Evolutionary conservation across 306 rosid genomes (phyloP), one percentile per base, ranked within the genome.

Genomic region (Crataegus laevigata): DNA sequence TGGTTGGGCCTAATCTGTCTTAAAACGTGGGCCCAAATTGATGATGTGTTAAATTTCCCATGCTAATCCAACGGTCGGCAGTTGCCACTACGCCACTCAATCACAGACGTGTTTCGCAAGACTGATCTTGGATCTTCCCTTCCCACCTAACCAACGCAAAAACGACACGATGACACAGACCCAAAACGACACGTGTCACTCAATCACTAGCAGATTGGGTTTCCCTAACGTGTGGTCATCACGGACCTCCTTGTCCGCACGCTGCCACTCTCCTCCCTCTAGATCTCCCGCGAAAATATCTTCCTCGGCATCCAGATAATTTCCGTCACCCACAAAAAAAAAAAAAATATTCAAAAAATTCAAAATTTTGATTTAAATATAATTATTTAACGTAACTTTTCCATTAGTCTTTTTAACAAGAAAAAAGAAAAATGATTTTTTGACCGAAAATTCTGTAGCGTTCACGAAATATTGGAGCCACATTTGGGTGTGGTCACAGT

Each of bases 201-300:
- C 1, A 47, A 75, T 38, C 73, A 7, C 59, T 40, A 13, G 77
- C 24, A 77, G 96, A 89, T 91, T 30, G 76, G 90, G 86, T 86
- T 91, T 79, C 89, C 80, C 65, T 28, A 90, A 89, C 97, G 96
- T 94, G 98, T 91, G 98, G 98, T 82, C 88, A 66, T 88, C 98
- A 90, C 96, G 68, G 38, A 83, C 81, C 74, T 43, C 88, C 60
- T 61, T 61, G 68, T 25, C 68, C 43, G 26, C 62, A 84, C 8
- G 77, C 73, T 82, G 60, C 62, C 82, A 76, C 75, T 70, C 82
- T 54, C 62, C 79, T 61, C 66, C 74, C 62, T 28, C 73, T 32
- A 18, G 42, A 60, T 74, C 68, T 66, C 67, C 79, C 74, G 4
- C 70, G 47, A 75, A 43, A 73, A 43, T 77, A 77, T 52, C 67